These are phyloP conservation scores for Gomphus bonarii DNA, from an alignment of 1,284 basidiomycete species.

Conservation along the genomic window DNA sequence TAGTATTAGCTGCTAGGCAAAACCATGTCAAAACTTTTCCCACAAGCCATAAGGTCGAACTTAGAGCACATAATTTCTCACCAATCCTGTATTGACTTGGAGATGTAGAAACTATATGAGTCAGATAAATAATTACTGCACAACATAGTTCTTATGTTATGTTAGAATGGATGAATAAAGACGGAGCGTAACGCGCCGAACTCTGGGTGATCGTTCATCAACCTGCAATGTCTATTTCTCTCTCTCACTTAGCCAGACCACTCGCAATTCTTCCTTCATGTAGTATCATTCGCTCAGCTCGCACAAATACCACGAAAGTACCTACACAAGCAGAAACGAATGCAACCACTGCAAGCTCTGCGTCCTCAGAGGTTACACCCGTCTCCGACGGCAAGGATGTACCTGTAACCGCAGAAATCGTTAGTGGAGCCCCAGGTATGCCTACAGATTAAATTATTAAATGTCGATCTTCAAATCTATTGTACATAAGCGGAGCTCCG, in stretches of 20 bases:
- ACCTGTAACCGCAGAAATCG: neutral
- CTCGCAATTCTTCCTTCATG: neutral
- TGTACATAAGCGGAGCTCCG: constrained; percentile 64
- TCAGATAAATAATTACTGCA: too few species aligned
- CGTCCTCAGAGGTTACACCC: constrained; percentile 5
- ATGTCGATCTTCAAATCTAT: neutral
- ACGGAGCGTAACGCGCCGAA: neutral
- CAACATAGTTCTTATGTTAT: too few species aligned
- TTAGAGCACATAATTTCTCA: too few species aligned
- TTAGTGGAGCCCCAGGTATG: constrained; percentile 29
- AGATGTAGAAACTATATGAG: too few species aligned
- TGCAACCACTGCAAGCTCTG: neutral
- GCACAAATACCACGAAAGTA: constrained; percentile 2
- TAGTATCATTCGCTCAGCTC: neutral
- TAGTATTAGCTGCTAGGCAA: too few species aligned
- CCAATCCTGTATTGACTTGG: too few species aligned
- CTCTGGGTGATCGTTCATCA: neutral
- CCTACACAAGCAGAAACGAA: neutral
- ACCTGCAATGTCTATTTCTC: neutral
- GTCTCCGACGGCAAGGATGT: constrained; percentile 3
- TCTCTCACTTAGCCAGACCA: neutral
- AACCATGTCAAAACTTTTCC: too few species aligned
- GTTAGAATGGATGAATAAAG: too few species aligned
- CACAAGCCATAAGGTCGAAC: too few species aligned
- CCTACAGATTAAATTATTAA: constrained; percentile 9